A percentile compares a stretch with the other conserved stretches of the same genome.
phyloP scores from a whole-genome alignment of 1,284 basidiomycete species.

The Xerocomus amazonicus region DNA sequence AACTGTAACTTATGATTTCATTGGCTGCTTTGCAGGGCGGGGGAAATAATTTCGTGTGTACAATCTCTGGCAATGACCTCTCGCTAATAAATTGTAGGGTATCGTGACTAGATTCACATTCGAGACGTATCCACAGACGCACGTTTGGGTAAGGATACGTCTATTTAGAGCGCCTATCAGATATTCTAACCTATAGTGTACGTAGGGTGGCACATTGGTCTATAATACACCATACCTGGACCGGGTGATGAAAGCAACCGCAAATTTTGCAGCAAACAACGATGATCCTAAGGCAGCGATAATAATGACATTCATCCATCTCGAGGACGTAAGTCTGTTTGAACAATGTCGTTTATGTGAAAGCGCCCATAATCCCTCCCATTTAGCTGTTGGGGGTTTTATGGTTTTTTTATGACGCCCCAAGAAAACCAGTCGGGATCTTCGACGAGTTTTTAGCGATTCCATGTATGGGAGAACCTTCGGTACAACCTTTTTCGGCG shows the following conservation, averaged over 20 bases:
- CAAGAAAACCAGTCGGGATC: conserved; percentile 44
- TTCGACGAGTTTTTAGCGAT: conserved; percentile 45
- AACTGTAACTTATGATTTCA: background rate
- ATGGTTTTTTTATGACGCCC: conserved; percentile 52
- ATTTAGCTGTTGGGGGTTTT: conserved; percentile 35
- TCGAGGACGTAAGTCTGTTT: background rate
- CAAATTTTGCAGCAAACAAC: conserved; percentile 46
- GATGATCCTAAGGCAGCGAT: conserved; percentile 58
- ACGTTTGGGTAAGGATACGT: conserved; percentile 49
- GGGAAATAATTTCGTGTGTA: background rate
- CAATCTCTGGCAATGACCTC: background rate
- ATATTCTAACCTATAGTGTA: background rate
- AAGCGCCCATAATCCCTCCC: no score
- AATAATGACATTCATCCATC: conserved; percentile 44
- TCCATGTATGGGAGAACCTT: conserved; percentile 29
- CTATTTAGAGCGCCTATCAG: background rate
- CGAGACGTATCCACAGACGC: conserved; percentile 47
- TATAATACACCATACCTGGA: conserved; percentile 31
- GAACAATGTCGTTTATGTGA: background rate
- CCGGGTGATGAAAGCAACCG: conserved; percentile 36
- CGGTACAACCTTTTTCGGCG: conserved; percentile 34
- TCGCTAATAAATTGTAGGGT: conserved; percentile 38
- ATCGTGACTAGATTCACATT: conserved; percentile 58
- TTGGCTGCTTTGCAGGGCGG: background rate
- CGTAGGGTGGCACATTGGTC: conserved; percentile 51